Conservation (phyloP, 1,284 basidiomycete species). For the Heliocybe sulcata region DNA sequence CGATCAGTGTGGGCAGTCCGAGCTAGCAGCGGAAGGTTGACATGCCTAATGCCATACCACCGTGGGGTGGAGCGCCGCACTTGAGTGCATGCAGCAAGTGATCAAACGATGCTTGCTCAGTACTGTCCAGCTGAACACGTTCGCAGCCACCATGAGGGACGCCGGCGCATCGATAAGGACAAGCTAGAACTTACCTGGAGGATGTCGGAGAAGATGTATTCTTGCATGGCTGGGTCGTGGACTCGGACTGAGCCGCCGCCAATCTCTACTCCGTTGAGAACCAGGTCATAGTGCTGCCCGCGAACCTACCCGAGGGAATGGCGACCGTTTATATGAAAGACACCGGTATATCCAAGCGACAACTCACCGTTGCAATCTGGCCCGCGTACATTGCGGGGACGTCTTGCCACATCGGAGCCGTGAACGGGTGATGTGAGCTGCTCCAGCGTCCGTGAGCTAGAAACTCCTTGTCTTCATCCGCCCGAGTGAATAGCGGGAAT, state of each 20-base stretch:
- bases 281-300: conserved; percentile 96
- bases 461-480: conserved; percentile 84
- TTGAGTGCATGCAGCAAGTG: conserved; percentile 83
- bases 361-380: conserved; percentile 53
- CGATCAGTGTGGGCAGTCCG: conserved; percentile 6
- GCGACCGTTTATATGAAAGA: not conserved
- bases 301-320: conserved; percentile 53
- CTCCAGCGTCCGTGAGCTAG: conserved; percentile 84
- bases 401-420: conserved; percentile 90
- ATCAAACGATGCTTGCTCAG: conserved; percentile 71
- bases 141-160: conserved; percentile 6
- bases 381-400: conserved; percentile 67
- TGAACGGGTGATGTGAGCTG: conserved; percentile 92
- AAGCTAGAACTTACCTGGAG: conserved; percentile 52
- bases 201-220: conserved; percentile 72
- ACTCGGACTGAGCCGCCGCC: conserved; percentile 92
- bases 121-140: conserved; percentile 51
- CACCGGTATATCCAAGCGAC: not conserved
- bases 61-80: conserved; percentile 92
- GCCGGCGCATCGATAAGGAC: conserved; percentile 2
- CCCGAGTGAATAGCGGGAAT: conserved; percentile 89
- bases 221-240: conserved; percentile 83
- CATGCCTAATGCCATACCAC: conserved; percentile 87
- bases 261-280: conserved; percentile 92
- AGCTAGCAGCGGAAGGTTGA: conserved; percentile 5